Conservation (phyloP, 2,329 filamentous ascomycete genomes). For the Talaromyces sp. region DNA sequence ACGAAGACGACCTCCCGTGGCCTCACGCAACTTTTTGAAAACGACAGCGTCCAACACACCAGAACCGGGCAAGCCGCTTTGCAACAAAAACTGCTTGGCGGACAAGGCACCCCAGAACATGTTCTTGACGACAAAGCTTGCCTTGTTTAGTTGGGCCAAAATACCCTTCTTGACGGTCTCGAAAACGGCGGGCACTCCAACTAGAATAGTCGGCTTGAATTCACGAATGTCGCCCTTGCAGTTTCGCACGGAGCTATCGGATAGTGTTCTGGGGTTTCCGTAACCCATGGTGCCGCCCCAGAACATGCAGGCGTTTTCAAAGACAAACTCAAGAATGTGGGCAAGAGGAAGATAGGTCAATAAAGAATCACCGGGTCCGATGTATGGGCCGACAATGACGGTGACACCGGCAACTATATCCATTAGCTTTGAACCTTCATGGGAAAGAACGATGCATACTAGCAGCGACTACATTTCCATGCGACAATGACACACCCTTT, state of each 20-base stretch:
- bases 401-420: conserved; percentile 71
- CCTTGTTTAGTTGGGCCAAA: conserved; percentile 69
- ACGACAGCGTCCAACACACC: conserved; percentile 72
- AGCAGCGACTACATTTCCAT: conserved; percentile 75
- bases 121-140: conserved; percentile 66
- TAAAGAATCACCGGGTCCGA: conserved; percentile 73
- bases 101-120: conserved; percentile 72
- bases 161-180: conserved; percentile 97
- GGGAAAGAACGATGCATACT: conserved; percentile 48
- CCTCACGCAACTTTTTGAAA: conserved; percentile 86
- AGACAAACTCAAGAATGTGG: conserved; percentile 93
- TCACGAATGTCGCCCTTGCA: conserved; percentile 93
- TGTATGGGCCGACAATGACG: conserved; percentile 70
- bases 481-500: conserved; percentile 82
- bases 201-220: conserved; percentile 81
- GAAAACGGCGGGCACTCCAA: conserved; percentile 95
- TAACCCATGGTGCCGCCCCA: conserved; percentile 93
- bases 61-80: conserved; percentile 49
- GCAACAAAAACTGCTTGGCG: conserved; percentile 60
- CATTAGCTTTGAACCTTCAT: conserved; percentile 19
- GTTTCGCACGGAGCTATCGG: conserved; percentile 80
- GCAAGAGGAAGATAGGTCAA: conserved; percentile 91
- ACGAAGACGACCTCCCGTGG: conserved; percentile 82
- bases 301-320: conserved; percentile 86
- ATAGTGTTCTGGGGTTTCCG: conserved; percentile 83